Conservation (phyloP, 108 stramenopile species). For the Skeletonema grethae region DNA sequence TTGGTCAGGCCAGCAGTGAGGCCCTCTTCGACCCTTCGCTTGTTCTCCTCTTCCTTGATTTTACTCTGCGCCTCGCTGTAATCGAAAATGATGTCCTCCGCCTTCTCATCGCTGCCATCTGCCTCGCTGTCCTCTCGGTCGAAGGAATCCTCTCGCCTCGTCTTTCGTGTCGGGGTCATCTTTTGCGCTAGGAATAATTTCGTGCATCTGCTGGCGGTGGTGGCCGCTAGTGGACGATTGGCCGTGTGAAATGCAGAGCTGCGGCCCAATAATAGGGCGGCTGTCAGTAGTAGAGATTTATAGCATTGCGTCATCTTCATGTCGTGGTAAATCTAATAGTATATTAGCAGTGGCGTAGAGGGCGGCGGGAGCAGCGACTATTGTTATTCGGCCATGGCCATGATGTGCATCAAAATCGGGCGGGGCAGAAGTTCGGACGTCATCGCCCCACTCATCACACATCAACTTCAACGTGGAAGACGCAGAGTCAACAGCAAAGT, state of each 20-base stretch:
- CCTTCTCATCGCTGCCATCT: conserved; percentile 8
- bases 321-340: no score
- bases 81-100: conserved; percentile 40
- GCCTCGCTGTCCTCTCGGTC: conserved; percentile 18
- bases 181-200: conserved; percentile 21
- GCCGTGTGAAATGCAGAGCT: neutral
- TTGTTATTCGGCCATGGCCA: no score
- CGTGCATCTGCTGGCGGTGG: neutral
- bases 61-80: conserved; percentile 43
- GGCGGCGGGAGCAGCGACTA: no score
- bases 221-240: neutral
- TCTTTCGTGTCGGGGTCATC: conserved; percentile 45
- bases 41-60: conserved; percentile 46
- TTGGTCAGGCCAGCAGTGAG: conserved; percentile 38
- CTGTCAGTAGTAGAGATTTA: neutral
- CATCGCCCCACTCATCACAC: no score
- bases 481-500: no score
- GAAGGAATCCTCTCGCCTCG: conserved; percentile 38
- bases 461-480: no score
- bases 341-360: no score
- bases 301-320: no score
- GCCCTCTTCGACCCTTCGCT: conserved; percentile 42
- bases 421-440: no score
- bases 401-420: no score
- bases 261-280: neutral